These are phyloP conservation scores for Boletus sp. DNA, from an alignment of 768 basidiomycete genomes.

Conservation along the genomic window DNA sequence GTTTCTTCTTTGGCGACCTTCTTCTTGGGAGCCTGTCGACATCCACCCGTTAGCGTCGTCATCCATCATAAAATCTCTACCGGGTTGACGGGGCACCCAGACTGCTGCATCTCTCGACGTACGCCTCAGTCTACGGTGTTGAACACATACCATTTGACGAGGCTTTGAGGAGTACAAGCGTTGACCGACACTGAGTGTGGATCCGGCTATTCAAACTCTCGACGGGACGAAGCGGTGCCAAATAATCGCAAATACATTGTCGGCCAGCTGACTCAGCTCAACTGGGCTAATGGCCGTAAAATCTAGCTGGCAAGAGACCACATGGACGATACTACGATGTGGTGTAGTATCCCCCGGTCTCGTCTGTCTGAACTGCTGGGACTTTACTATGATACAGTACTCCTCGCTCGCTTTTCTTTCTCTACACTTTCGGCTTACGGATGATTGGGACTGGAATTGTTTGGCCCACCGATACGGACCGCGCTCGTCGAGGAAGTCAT, in stretches of 20 bases:
- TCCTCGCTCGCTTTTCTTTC: too few relatives aligned
- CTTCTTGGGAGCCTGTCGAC: slow-evolving; percentile 77
- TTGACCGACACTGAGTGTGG: slow-evolving; percentile 8
- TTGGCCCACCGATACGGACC: too few relatives aligned
- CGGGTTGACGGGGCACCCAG: slow-evolving; percentile 1
- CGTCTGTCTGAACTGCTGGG: too few relatives aligned
- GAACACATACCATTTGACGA: slow-evolving; percentile 37
- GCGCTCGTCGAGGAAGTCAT: too few relatives aligned
- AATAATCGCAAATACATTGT: slow-evolving; percentile 21
- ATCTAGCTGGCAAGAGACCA: too few relatives aligned
- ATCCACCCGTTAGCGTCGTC: slow-evolving; percentile 47
- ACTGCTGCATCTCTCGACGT: neutral
- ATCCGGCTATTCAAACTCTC: neutral
- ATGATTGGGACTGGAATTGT: too few relatives aligned
- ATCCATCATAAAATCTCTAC: slow-evolving; percentile 43
- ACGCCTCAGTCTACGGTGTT: neutral
- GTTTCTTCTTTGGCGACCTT: slow-evolving; percentile 77
- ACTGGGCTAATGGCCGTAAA: too few relatives aligned
- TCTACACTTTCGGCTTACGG: too few relatives aligned
- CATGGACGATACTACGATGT: too few relatives aligned
- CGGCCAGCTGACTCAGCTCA: too few relatives aligned
- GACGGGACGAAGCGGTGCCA: slow-evolving; percentile 5
- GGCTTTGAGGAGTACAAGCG: slow-evolving; percentile 28
- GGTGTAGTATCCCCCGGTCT: too few relatives aligned
- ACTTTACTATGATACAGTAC: too few relatives aligned